Conservation (phyloP, 768 basidiomycete genomes). For the Tubosaeta sp. region DNA sequence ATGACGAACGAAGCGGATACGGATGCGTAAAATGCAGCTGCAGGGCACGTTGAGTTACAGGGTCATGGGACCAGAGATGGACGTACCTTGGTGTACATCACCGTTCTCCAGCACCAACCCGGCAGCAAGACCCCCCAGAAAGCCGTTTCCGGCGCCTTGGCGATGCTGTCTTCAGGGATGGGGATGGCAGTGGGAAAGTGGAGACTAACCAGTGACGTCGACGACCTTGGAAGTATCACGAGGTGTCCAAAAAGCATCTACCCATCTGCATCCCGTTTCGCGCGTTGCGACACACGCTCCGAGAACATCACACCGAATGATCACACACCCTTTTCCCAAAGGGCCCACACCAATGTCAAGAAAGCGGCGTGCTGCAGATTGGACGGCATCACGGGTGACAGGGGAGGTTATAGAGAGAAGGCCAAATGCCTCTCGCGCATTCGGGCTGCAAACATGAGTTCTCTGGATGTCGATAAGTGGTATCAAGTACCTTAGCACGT, state of each 20-base stretch:
- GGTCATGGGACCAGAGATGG: constrained; percentile 2
- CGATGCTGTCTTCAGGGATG: constrained; percentile 4
- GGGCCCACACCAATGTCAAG: constrained; percentile 56
- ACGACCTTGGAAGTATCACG: constrained; percentile 48
- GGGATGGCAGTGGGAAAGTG: neutral
- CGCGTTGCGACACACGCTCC: constrained; percentile 58
- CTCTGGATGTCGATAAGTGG: neutral
- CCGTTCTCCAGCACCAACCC: constrained; percentile 55
- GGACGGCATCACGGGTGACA: constrained; percentile 47
- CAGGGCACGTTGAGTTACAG: constrained; percentile 13
- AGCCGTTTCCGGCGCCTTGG: constrained; percentile 85
- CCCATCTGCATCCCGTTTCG: constrained; percentile 49
- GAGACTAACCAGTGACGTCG: constrained; percentile 71
- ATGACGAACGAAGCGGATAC: constrained; percentile 81
- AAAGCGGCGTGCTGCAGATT: constrained; percentile 62
- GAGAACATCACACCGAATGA: constrained; percentile 71
- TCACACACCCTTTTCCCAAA: constrained; percentile 49
- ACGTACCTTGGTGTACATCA: constrained; percentile 64
- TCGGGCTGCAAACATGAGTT: constrained; percentile 51
- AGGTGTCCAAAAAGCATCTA: constrained; percentile 70
- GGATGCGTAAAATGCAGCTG: constrained; percentile 70
- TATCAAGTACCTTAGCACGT: constrained; percentile 58
- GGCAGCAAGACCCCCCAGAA: constrained; percentile 80
- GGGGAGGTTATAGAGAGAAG: constrained; percentile 53
- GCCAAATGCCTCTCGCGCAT: constrained; percentile 76